Base-by-base conservation (phyloP, 768 basidiomycete species). In the Boletus rubropictus region DNA sequence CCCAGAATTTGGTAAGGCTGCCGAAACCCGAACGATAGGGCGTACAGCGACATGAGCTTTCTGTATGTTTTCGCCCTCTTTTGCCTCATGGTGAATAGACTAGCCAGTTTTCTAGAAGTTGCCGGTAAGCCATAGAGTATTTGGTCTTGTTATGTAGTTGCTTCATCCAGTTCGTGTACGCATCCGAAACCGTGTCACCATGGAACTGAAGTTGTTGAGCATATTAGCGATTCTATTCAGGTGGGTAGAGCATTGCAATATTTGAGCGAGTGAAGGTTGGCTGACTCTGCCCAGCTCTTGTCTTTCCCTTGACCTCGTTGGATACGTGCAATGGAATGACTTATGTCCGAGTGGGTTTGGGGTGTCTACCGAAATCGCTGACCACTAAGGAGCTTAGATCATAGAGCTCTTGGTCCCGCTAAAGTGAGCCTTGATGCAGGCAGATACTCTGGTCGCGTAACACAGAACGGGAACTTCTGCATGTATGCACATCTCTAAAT, bases 1-100 rank as follows among this genome's bases (percentile, higher is more conserved):
- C 93, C 79, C 21, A 98, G 77, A 7, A 95, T 77, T 72, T 98
- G 96, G 65, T 92, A 98, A 0, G 96, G 95, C 58, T 92, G 82
- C 37, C 92, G 73, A 66, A 97, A 98, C 6, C 87, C 87, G 66
- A 97, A 97, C 2, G 84, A 76, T 65, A 86, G 78, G 51, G 76
- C 79, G 64, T 97, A 97, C 40, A 94, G 71, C 14, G 82, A 77
- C 94, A 99, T 98, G 44, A 95, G 86, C 63, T 92, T 92, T 55
- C 86, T 80, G 69, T 97, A 97, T 1, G 84, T 80, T 68, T 99
- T 99, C 22, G 93, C 91, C 63, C 96, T 78, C 70, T 90, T 96
- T 70, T 96, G 91, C 46, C 93, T 77, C 96, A 99, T 99, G 31
- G 56, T 65, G 48, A 33, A 18, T 34, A 14, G 11, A 28, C 7